Percentiles rank a stretch among this genome's conserved stretches.
Evolutionary conservation across 2,329 filamentous ascomycete genomes (phyloP).

Genomic region (Sordariomycetes sp.): DNA sequence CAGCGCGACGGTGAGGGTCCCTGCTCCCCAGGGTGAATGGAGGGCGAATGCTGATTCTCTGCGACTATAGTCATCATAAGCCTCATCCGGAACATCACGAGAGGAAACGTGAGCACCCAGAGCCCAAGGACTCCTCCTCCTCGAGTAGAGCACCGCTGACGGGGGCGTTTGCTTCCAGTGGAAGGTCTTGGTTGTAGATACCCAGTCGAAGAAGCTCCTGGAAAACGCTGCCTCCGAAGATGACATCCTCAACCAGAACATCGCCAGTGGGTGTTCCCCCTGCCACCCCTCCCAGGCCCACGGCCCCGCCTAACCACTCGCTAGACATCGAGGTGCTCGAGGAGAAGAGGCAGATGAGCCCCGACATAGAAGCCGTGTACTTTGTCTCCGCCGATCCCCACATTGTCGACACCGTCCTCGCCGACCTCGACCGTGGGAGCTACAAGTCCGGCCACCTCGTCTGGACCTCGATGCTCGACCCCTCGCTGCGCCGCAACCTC

Average conservation of each 20-base stretch:
- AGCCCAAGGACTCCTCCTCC: neutral
- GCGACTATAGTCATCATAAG: slow-evolving; percentile 48
- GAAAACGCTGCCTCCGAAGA: slow-evolving; percentile 90
- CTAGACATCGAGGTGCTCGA: slow-evolving; percentile 92
- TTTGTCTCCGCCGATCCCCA: slow-evolving; percentile 76
- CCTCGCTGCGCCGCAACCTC: slow-evolving; percentile 59
- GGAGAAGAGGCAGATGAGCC: slow-evolving; percentile 69
- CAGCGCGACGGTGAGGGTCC: slow-evolving; percentile 44
- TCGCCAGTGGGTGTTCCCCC: slow-evolving; percentile 66
- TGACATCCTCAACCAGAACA: slow-evolving; percentile 92
- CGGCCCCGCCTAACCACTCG: neutral
- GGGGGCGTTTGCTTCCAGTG: slow-evolving; percentile 47
- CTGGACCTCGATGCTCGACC: slow-evolving; percentile 71
- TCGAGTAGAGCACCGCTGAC: neutral
- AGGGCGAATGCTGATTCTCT: slow-evolving; percentile 18
- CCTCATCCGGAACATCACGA: slow-evolving; percentile 67
- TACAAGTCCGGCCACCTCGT: slow-evolving; percentile 74
- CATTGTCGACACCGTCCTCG: slow-evolving; percentile 87
- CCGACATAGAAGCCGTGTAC: slow-evolving; percentile 91
- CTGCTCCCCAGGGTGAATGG: neutral
- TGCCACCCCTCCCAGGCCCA: slow-evolving; percentile 6
- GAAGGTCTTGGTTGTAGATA: slow-evolving; percentile 92
- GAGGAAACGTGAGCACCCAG: slow-evolving; percentile 57
- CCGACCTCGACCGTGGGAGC: slow-evolving; percentile 76
- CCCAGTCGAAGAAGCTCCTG: slow-evolving; percentile 71